Conservation (phyloP, 306 rosid genomes). For the Pyrus bretschneideri region DNA sequence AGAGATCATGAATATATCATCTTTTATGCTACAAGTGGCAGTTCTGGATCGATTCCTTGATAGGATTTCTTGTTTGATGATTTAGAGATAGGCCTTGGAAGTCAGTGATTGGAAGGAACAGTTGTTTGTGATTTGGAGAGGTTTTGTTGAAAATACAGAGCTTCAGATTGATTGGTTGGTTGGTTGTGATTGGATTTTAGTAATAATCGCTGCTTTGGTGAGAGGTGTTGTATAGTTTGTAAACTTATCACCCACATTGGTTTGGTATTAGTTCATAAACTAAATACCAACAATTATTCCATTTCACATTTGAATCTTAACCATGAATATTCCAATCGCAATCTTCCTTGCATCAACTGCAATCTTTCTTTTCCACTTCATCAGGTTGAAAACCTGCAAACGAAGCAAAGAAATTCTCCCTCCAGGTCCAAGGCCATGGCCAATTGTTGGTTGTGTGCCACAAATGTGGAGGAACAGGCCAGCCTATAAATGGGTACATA, state of each 20-base stretch:
- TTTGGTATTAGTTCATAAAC: no score
- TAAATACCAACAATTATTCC: no score
- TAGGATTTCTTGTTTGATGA: slow-evolving; percentile 12
- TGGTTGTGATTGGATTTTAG: slow-evolving; percentile 22
- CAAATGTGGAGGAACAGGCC: no score
- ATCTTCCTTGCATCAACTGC: not conserved
- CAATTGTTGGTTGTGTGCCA: no score
- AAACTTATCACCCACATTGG: no score
- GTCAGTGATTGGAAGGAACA: slow-evolving; percentile 3
- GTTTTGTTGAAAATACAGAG: not conserved
- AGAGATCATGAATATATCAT: no score
- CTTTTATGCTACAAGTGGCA: slow-evolving; percentile 19
- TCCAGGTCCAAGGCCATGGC: no score
- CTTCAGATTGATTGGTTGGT: slow-evolving; percentile 27
- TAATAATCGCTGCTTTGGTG: not conserved
- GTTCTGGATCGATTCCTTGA: slow-evolving; percentile 26
- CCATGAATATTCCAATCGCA: no score
- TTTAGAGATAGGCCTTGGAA: slow-evolving; percentile 10
- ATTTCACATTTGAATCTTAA: no score
- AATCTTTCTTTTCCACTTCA: not conserved
- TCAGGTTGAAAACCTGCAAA: not conserved
- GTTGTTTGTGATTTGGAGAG: slow-evolving; percentile 12
- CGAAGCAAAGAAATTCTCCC: no score
- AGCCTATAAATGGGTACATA: slow-evolving; percentile 22
- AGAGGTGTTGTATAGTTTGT: no score